A percentile compares a stretch with the other conserved stretches of the same genome.
phyloP scores from a whole-genome alignment of 75 land plant species.

The Picea sitchensis region DNA sequence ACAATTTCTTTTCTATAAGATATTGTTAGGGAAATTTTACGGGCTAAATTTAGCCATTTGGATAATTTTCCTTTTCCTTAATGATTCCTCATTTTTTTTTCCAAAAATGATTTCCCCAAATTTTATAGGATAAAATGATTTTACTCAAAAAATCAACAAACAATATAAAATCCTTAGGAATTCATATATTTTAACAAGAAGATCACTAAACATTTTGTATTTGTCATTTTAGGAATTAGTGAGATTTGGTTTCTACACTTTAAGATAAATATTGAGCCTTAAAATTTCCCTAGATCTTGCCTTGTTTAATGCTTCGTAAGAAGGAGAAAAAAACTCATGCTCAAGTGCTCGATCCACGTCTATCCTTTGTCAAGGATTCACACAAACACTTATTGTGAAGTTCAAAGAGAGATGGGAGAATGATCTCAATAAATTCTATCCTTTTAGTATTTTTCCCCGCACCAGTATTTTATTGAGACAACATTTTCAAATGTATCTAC shows the following conservation, averaged over 20 bases:
- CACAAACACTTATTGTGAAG: slow-evolving; percentile 80
- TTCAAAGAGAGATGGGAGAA: slow-evolving; percentile 66
- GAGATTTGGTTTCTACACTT: too few relatives aligned
- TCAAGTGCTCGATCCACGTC: slow-evolving; percentile 71
- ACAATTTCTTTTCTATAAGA: neutral
- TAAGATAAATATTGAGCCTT: too few relatives aligned
- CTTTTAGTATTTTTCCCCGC: slow-evolving; percentile 47
- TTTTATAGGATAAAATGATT: too few relatives aligned
- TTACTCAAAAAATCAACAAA: too few relatives aligned
- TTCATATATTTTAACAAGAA: too few relatives aligned
- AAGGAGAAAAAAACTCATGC: slow-evolving; percentile 77
- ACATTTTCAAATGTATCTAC: slow-evolving; percentile 2
- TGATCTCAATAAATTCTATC: slow-evolving; percentile 38
- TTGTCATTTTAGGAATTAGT: too few relatives aligned
- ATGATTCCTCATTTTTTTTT: too few relatives aligned
- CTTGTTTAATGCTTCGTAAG: slow-evolving; percentile 35
- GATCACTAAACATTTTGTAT: too few relatives aligned
- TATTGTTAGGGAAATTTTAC: neutral
- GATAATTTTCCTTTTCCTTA: too few relatives aligned
- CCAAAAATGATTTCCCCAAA: too few relatives aligned
- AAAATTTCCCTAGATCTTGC: neutral
- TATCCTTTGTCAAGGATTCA: slow-evolving; percentile 75
- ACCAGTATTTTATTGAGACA: slow-evolving; percentile 52
- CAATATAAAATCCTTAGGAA: too few relatives aligned
- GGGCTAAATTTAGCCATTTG: too few relatives aligned